phyloP scores from a whole-genome alignment of 2,329 filamentous ascomycete genomes.

The Fusarium burgessii region DNA sequence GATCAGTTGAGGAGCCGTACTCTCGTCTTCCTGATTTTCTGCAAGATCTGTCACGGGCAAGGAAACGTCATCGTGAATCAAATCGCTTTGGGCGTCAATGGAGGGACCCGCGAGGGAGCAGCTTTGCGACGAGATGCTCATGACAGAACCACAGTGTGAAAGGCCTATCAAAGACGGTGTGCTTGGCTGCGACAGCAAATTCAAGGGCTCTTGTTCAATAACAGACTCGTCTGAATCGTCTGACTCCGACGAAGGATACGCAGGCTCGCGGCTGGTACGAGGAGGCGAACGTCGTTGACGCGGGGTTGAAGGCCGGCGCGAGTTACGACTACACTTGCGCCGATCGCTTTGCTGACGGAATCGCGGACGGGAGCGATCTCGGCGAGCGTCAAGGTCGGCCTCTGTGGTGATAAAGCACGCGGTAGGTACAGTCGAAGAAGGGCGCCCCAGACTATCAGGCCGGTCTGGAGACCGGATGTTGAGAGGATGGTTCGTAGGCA shows the following conservation, averaged over 20 bases:
- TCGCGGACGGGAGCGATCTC: slow-evolving; percentile 42
- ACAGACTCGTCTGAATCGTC: slow-evolving; percentile 23
- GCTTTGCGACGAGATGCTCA: slow-evolving; percentile 65
- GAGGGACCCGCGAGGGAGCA: slow-evolving; percentile 63
- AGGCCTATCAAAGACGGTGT: slow-evolving; percentile 45
- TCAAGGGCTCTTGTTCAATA: slow-evolving; percentile 34
- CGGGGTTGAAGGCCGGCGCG: slow-evolving; percentile 34
- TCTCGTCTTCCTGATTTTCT: slow-evolving; percentile 35
- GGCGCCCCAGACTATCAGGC: slow-evolving; percentile 38
- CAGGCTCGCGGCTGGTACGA: slow-evolving; percentile 22
- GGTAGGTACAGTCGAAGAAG: slow-evolving; percentile 43
- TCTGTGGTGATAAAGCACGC: slow-evolving; percentile 55
- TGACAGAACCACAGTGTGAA: slow-evolving; percentile 48
- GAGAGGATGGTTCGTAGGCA: slow-evolving; percentile 39
- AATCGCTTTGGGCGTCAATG: slow-evolving; percentile 46
- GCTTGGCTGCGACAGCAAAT: slow-evolving; percentile 43
- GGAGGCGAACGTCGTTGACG: slow-evolving; percentile 34
- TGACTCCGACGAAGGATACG: slow-evolving; percentile 29
- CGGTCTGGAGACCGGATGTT: slow-evolving; percentile 35
- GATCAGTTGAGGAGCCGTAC: slow-evolving; percentile 79
- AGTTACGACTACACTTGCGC: slow-evolving; percentile 39
- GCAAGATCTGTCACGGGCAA: slow-evolving; percentile 31
- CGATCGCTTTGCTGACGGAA: slow-evolving; percentile 37
- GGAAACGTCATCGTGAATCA: slow-evolving; percentile 33
- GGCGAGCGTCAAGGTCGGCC: slow-evolving; percentile 46